These are phyloP conservation scores for Saturnispora kantuleensis DNA, from an alignment of 805 yeast genomes.

Conservation along the genomic window DNA sequence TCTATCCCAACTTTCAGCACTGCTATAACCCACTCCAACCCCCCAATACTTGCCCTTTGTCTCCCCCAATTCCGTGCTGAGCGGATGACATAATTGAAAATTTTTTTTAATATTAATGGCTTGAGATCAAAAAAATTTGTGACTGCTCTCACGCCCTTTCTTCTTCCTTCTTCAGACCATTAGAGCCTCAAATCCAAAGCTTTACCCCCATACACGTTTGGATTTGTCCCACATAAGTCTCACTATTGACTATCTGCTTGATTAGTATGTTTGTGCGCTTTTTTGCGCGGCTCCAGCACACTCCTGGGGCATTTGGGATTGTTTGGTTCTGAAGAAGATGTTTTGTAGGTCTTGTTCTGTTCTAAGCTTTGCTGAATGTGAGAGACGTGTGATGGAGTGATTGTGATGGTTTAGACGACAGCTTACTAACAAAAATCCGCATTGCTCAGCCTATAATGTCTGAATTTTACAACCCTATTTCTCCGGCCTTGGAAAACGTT, in stretches of 20 bases:
- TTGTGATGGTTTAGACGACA: no score
- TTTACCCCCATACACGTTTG: slow-evolving; percentile 7
- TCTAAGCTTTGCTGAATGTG: no score
- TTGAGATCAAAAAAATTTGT: neutral
- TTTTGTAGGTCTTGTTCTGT: no score
- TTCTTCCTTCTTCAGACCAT: slow-evolving; percentile 8
- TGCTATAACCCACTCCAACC: no score
- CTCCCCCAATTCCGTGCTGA: neutral
- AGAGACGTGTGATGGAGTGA: no score
- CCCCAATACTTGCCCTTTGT: no score
- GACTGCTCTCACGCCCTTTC: neutral
- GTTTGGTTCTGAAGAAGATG: no score
- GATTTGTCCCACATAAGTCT: slow-evolving; percentile 5
- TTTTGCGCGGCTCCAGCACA: neutral
- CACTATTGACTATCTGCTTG: slow-evolving; percentile 1
- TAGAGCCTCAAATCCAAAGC: slow-evolving; percentile 7
- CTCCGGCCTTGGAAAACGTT: slow-evolving; percentile 80
- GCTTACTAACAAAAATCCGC: no score
- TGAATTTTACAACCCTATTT: slow-evolving; percentile 61
- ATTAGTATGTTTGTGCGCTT: neutral
- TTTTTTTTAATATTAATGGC: slow-evolving; percentile 2
- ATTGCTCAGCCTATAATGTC: neutral
- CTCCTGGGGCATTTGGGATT: no score
- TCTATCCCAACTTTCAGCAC: no score
- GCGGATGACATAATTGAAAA: slow-evolving; percentile 6